Evolutionary conservation across 2,329 filamentous ascomycete species (phyloP), one percentile per base, ranked within the genome.

Genomic region (Beauveria sp.): DNA sequence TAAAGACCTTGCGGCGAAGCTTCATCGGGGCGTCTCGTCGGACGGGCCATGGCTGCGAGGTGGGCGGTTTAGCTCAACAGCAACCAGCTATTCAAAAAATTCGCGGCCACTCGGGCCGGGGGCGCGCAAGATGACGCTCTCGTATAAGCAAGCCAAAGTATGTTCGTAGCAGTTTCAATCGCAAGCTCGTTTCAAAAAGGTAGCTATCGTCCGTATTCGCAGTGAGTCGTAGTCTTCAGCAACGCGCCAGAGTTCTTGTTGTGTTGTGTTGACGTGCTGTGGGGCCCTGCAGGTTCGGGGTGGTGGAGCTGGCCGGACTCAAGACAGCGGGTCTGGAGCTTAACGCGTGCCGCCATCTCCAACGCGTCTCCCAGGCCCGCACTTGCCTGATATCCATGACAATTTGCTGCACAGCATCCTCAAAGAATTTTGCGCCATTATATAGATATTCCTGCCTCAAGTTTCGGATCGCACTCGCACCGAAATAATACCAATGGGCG

Each of bases 1-100:
- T 74, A 69, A 61, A 74, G 67, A 49, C 67, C 72, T 64, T 74
- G 68, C 26, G 69, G 69, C 63, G 72, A 69, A 58, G 67, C 64
- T 58, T 66, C 68, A 59, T 71, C 69, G 57, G 68, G 67, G 64
- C 72, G 71, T 64, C 67, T 68, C 26, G 65, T 69, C 5, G 62
- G 62, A 62, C 71, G 72, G 63, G 72, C 71, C 74, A 76, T 76
- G 64, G 48, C 20, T 54, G 57, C 1, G 20, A 31, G 20, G 42
- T 9, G 40, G 26, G 46, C 28, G 18, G 38, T 6, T 20, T 26
- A 22, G 38, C 18, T 31, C 12, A 18, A 22, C n/a, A 46, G 26
- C 34, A 18, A 56, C 7, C 14, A 46, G 10, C 18, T n/a, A 34
- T 38, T 14, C 20, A 26, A 22, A 3, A 42, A 43, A 14, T 28